Percentiles rank a stretch among this genome's conserved stretches.
These are phyloP conservation scores for Dionaea muscipula DNA, from an alignment of 179 eudicot genomes.

Conservation along the genomic window DNA sequence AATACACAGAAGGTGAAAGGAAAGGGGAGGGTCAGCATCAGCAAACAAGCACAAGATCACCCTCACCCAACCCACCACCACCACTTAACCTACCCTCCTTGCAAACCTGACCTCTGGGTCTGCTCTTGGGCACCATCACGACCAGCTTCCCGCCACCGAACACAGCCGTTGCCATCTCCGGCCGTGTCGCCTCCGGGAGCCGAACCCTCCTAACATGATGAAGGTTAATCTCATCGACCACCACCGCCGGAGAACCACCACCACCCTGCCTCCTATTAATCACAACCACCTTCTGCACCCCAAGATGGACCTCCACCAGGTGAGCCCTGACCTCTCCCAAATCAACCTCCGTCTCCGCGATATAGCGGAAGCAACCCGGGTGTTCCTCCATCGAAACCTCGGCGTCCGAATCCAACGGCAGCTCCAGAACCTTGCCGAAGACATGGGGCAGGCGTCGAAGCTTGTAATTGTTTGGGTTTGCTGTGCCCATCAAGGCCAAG, in stretches of 20 bases:
- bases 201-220: conserved; percentile 72
- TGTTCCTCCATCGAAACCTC: conserved; percentile 35
- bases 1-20: too few relatives aligned
- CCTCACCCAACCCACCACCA: too few relatives aligned
- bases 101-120: too few relatives aligned
- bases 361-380: conserved; percentile 37
- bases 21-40: too few relatives aligned
- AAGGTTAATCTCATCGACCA: conserved; percentile 39
- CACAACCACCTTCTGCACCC: conserved; percentile 57
- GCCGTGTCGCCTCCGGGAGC: conserved; percentile 38
- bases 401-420: conserved; percentile 45
- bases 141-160: conserved; percentile 50
- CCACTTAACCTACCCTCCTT: too few relatives aligned
- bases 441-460: conserved; percentile 51
- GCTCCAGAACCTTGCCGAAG: conserved; percentile 42
- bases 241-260: not conserved
- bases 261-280: conserved; percentile 15
- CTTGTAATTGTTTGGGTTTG: too few relatives aligned
- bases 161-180: conserved; percentile 52
- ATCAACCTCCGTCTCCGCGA: conserved; percentile 23
- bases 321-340: conserved; percentile 31
- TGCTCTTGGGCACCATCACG: conserved; percentile 65
- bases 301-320: conserved; percentile 51
- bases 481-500: too few relatives aligned
- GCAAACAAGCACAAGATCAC: too few relatives aligned